Evolutionary conservation across 108 stramenopile species (phyloP).

Genomic region (Conticribra guillardii): DNA sequence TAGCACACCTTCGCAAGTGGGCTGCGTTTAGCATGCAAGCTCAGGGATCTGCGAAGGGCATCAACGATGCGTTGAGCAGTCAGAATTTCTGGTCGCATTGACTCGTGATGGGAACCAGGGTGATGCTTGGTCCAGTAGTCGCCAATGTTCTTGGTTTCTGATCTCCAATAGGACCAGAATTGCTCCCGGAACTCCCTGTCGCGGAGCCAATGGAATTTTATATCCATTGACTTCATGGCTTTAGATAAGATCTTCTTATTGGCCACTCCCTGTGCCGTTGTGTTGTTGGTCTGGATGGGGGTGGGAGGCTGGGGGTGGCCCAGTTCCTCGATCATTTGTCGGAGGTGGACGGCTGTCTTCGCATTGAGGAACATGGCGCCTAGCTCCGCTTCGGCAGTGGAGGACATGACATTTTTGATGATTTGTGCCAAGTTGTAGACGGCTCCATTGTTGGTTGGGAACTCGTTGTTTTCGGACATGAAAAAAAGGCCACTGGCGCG

Average conservation of each 20-base stretch:
- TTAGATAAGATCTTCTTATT: slow-evolving; percentile 22
- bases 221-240: background rate
- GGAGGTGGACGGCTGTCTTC: slow-evolving; percentile 21
- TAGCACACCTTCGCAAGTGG: too few species aligned
- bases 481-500: slow-evolving; percentile 44
- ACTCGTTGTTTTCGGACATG: slow-evolving; percentile 2
- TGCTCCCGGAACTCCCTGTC: background rate
- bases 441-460: slow-evolving; percentile 32
- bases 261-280: slow-evolving; percentile 48
- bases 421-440: slow-evolving; percentile 20
- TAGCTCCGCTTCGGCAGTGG: slow-evolving; percentile 52
- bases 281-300: too few species aligned
- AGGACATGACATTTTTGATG: slow-evolving; percentile 33
- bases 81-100: too few species aligned
- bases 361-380: slow-evolving; percentile 45
- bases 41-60: too few species aligned
- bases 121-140: slow-evolving; percentile 13
- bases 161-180: background rate
- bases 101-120: too few species aligned
- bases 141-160: background rate
- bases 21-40: too few species aligned
- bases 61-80: too few species aligned
- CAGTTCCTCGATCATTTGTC: slow-evolving; percentile 26
- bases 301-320: too few species aligned
- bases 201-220: too few species aligned